A percentile compares a stretch with the other conserved stretches of the same genome.
Evolutionary conservation across 2,329 filamentous ascomycete species (phyloP).

Genomic region (Didymella arachidicola): DNA sequence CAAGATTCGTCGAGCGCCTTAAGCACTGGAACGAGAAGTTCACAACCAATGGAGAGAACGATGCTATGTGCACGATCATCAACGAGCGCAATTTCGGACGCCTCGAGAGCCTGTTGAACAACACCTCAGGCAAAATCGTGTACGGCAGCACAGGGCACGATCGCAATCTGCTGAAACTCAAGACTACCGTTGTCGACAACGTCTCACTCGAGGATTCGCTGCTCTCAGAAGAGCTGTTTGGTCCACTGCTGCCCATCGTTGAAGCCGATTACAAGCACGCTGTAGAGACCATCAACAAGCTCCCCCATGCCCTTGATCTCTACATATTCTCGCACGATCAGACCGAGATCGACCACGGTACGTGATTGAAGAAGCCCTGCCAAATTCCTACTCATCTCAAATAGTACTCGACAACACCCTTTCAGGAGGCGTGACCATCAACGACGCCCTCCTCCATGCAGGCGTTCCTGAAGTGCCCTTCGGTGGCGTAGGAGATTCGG

Average conservation of each 20-base stretch:
- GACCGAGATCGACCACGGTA: constrained; percentile 7
- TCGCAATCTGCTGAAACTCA: constrained; percentile 6
- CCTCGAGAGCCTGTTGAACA: background rate
- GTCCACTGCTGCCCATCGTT: background rate
- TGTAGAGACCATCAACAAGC: background rate
- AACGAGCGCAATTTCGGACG: constrained; percentile 10
- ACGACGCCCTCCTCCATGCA: constrained; percentile 3
- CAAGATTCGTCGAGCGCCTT: constrained; percentile 1
- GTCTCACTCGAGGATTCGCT: background rate
- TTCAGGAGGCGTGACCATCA: constrained; percentile 6
- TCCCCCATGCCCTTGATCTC: background rate
- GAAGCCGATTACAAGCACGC: constrained; percentile 2
- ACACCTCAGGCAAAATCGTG: background rate
- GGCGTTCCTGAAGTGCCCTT: constrained; percentile 5
- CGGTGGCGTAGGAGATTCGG: constrained; percentile 1
- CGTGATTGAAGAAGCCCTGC: background rate
- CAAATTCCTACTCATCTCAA: background rate
- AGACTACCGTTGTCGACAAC: constrained; percentile 6
- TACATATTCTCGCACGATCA: constrained; percentile 9
- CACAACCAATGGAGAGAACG: constrained; percentile 1
- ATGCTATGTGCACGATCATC: constrained; percentile 8
- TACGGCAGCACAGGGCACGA: constrained; percentile 7
- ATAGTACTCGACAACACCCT: constrained; percentile 8
- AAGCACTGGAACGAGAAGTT: constrained; percentile 2
- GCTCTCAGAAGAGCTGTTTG: constrained; percentile 5